Conservation (phyloP, 768 basidiomycete species). For the Suillus brevipes region DNA sequence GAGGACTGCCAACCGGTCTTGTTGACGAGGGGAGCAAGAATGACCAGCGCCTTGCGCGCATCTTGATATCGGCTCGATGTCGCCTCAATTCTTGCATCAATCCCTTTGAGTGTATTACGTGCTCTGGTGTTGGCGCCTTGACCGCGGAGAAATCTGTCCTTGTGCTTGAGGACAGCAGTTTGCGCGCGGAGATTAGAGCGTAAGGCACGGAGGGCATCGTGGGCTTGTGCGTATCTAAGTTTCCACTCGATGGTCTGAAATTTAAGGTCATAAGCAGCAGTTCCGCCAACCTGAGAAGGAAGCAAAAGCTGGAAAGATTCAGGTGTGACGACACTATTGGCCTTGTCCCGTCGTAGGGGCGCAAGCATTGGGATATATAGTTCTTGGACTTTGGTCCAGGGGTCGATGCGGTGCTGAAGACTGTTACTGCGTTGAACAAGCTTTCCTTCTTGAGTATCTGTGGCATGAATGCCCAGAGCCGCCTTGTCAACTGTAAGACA, state of each 20-base stretch:
- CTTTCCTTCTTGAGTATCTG: conserved; percentile 29
- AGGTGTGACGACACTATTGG: neutral
- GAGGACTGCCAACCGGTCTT: neutral
- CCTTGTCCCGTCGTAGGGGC: neutral
- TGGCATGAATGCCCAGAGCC: conserved; percentile 23
- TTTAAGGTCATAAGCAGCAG: neutral
- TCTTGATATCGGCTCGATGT: neutral
- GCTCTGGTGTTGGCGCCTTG: conserved; percentile 13
- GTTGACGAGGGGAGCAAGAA: neutral
- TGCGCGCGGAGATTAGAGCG: conserved; percentile 9
- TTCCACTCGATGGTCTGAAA: conserved; percentile 3
- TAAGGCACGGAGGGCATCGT: conserved; percentile 15
- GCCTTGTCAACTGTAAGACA: neutral
- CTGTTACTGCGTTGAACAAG: conserved; percentile 25
- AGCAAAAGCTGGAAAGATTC: neutral
- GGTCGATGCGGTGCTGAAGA: conserved; percentile 26
- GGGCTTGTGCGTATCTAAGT: conserved; percentile 15
- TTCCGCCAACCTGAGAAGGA: neutral
- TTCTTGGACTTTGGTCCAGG: conserved; percentile 28
- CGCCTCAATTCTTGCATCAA: neutral
- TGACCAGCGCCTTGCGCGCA: neutral
- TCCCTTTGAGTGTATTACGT: neutral
- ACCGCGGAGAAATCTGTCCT: conserved; percentile 15
- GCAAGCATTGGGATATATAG: conserved; percentile 28
- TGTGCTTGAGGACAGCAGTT: conserved; percentile 11